Evolutionary conservation across 2,329 filamentous ascomycete species (phyloP), one percentile per base, ranked within the genome.

Genomic region (Torrubiellomyces zombiae): DNA sequence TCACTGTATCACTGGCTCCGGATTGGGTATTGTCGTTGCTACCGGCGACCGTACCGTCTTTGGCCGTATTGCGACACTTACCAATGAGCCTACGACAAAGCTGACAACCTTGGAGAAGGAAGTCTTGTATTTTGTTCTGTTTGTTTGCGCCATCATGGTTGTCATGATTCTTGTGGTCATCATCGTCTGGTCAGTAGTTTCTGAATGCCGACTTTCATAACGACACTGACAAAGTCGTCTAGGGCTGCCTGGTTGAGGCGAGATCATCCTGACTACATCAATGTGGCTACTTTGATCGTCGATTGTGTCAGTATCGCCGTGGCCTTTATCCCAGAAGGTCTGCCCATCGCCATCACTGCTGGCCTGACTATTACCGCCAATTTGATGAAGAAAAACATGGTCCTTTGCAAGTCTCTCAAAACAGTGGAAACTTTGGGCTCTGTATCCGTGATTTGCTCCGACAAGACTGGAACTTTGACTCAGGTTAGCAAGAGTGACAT

Each of bases 371-470:
- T 85, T 30, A 75, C 69, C 2, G 77, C 78, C 12, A 78, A 75
- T 34, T 62, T 78, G 37, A 82, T 85, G 78, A 62, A 62, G 33
- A 72, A 75, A 50, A 74, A 82, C 45, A 75, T 76, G 41, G 71
- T 83, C 21, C 60, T 83, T 7, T 82, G 76, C 67, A 83, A 83
- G 50, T 79, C 73, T 0, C 57, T 85, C 23, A 79, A 79, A 50
- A 82, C 77, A 0, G 75, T 81, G 0, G 77, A 82, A 48, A 82
- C 76, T 0, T 59, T 82, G 1, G 77, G 77, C 1, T 62, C 71
- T 0, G 75, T 81, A 2, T 76, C 72, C 1, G 66, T 79, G 6
- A 72, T 83, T 20, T 80, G 76, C 43, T 79, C 74, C 0, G 77
- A 82, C 44, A 82, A 82, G 53, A 82, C 76, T 0, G 77, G 77